Evolutionary conservation across 139 green algal genomes (phyloP).

Genomic region (Chlorella sp.): DNA sequence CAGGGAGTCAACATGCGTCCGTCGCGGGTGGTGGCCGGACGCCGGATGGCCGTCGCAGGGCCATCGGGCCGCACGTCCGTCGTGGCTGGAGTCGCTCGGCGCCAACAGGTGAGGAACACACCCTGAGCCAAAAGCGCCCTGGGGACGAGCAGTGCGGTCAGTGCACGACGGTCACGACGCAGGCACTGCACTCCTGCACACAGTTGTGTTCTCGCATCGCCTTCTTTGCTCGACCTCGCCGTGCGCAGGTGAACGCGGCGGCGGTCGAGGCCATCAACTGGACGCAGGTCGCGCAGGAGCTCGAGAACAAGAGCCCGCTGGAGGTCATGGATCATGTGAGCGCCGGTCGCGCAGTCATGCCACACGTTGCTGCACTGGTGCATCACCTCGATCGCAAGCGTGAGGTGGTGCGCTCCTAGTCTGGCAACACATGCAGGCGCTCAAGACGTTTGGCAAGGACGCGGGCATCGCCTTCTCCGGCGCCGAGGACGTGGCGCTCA

Average conservation of each 20-base stretch:
- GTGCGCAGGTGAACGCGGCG: constrained; percentile 24
- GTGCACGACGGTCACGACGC: background rate
- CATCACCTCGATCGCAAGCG: background rate
- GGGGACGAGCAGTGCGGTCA: background rate
- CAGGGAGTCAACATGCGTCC: no score
- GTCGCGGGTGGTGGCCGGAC: no score
- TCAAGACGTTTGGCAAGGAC: constrained; percentile 81
- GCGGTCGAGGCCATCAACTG: constrained; percentile 42
- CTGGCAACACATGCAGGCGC: constrained; percentile 56
- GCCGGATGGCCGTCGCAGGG: background rate
- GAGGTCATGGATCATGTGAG: constrained; percentile 92
- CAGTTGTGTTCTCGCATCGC: background rate
- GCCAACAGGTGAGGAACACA: background rate
- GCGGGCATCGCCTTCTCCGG: constrained; percentile 92
- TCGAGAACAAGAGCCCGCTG: constrained; percentile 79
- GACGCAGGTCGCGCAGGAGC: constrained; percentile 41
- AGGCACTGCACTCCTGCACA: background rate
- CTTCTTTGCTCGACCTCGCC: background rate
- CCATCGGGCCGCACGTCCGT: background rate
- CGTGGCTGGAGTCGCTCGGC: background rate
- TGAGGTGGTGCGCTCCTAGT: background rate
- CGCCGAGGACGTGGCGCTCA: constrained; percentile 95
- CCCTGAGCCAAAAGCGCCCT: background rate
- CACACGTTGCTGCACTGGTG: background rate
- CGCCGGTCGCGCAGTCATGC: background rate